Evolutionary conservation across 2,329 filamentous ascomycete species (phyloP).

Genomic region (Talaromyces funiculosus): DNA sequence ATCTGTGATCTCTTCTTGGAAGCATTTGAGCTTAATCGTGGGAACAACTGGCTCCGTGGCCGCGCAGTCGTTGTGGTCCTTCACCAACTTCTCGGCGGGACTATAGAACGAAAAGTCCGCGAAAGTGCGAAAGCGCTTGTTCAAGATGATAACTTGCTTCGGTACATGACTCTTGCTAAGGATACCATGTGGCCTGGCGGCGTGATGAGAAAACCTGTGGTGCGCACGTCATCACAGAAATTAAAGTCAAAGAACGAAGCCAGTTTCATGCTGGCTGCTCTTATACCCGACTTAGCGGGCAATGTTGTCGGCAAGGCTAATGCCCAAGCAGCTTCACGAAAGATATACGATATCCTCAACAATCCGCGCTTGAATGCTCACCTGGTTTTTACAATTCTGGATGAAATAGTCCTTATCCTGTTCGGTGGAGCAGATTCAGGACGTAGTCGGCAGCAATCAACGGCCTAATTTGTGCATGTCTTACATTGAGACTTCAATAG

Average conservation of each 20-base stretch:
- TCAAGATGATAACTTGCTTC: conserved; percentile 71
- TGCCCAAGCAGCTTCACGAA: conserved; percentile 80
- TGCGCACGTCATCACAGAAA: conserved; percentile 67
- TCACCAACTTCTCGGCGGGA: conserved; percentile 90
- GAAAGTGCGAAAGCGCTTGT: conserved; percentile 70
- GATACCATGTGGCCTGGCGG: conserved; percentile 71
- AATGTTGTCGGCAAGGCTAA: conserved; percentile 91
- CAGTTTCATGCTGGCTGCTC: conserved; percentile 77
- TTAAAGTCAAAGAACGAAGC: conserved; percentile 78
- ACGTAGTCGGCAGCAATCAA: conserved; percentile 3
- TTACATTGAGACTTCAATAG: not conserved
- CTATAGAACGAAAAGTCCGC: conserved; percentile 90
- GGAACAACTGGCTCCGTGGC: conserved; percentile 95
- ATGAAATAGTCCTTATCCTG: conserved; percentile 62
- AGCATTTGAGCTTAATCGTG: conserved; percentile 86
- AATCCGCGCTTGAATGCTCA: conserved; percentile 80
- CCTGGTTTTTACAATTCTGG: conserved; percentile 63
- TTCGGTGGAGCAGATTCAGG: conserved; percentile 43
- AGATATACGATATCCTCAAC: conserved; percentile 86
- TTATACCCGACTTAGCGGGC: conserved; percentile 84
- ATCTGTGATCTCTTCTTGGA: conserved; percentile 98
- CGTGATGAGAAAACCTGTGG: conserved; percentile 43
- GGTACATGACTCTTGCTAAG: conserved; percentile 67
- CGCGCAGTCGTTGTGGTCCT: conserved; percentile 93
- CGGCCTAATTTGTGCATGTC: not conserved